These are phyloP conservation scores for Chlorella sp. DNA, from an alignment of 139 green algal species.

Conservation along the genomic window DNA sequence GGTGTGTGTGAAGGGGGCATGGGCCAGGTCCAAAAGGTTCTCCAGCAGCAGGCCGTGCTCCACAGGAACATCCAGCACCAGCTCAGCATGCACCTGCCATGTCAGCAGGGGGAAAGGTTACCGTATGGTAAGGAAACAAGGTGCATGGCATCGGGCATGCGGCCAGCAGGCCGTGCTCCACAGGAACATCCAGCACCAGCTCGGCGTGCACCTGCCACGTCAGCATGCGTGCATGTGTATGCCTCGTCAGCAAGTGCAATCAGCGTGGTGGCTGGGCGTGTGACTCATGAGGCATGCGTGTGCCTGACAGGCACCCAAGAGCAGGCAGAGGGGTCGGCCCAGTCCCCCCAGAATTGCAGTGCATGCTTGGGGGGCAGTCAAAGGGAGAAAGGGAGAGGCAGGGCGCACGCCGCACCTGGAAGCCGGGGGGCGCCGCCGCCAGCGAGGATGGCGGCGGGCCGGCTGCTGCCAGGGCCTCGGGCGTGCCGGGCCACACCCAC, in stretches of 20 bases:
- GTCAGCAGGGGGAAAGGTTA: not conserved
- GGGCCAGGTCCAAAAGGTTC: constrained; percentile 98
- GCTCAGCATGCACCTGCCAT: constrained; percentile 75
- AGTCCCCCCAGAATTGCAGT: too few species aligned
- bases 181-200: constrained; percentile 90
- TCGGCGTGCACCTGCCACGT: constrained; percentile 74
- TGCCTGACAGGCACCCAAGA: too few species aligned
- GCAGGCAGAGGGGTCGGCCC: too few species aligned
- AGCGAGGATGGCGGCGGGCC: constrained; percentile 8
- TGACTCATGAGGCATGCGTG: not conserved
- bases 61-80: constrained; percentile 93
- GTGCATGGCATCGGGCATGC: too few species aligned
- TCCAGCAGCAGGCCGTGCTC: constrained; percentile 98
- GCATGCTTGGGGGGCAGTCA: not conserved
- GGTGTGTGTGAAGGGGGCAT: constrained; percentile 99
- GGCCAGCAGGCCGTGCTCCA: constrained; percentile 98
- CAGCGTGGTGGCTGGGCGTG: not conserved
- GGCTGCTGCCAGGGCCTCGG: not conserved
- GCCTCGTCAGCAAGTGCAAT: too few species aligned
- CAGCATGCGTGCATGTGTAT: not conserved
- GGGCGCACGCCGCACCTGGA: constrained; percentile 9
- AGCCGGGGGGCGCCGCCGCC: not conserved
- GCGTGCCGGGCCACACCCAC: constrained; percentile 90
- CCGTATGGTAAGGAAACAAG: too few species aligned
- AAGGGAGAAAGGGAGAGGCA: not conserved